Evolutionary conservation across 129 eudicot genomes (phyloP), one percentile per base, ranked within the genome.

Genomic region (Pseudognaphalium luteoalbum): DNA sequence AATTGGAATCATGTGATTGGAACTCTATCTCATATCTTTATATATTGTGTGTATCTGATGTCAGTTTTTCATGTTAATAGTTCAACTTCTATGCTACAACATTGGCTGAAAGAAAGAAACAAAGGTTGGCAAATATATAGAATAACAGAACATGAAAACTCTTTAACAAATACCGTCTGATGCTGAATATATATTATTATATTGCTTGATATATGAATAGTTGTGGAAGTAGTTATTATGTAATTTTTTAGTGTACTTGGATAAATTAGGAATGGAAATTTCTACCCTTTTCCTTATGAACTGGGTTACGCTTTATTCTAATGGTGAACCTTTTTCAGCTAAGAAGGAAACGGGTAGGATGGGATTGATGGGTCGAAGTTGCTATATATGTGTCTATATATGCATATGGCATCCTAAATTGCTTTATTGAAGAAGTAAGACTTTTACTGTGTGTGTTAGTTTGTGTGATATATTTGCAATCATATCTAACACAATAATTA

Each of bases 1-100:
- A 60, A 8, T 11, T 61, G 58, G 34, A 64, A 42, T 62, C 41
- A 44, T 65, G 12, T 11, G 32, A 75, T 16, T 62, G 72, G 65
- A 64, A 30, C 32, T 16, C 61, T 64, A 64, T 50, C 52, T 29
- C 51, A 20, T 63, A 51, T 30, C 64, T 65, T n/a, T 50, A 65
- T 66, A 15, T 76, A 66, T 76, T 51, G 39, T 35, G 71, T 63
- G 15, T 66, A 28, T 33, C 25, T 64, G 66, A 60, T 50, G 64
- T 73, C 15, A 4, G 28, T 52, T 73, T 57, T 37, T 68, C 16
- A 34, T 29, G 51, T 75, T 76, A 50, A 47, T 51, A 28, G 25
- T 32, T 32, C 4, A 17, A 65, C 22, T 29, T 17, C 16, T 32
- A 14, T 34, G 39, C 69, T 64, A 5, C 41, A 15, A 32, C 25